Evolutionary conservation across 768 basidiomycete genomes (phyloP).

Genomic region (Cystobasidium ongulense): DNA sequence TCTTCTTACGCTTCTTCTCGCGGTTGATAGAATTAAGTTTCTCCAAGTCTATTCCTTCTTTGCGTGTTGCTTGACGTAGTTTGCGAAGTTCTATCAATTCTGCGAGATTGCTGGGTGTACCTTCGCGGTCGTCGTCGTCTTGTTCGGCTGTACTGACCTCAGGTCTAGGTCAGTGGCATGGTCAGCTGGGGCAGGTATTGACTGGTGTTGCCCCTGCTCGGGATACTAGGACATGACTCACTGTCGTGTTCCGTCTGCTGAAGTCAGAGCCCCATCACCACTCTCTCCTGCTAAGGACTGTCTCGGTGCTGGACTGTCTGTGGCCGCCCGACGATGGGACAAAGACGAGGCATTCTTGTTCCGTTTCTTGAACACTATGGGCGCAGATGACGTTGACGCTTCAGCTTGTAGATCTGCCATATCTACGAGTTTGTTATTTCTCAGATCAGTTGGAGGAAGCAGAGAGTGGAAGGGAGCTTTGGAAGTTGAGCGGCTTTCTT

Average conservation of each 20-base stretch:
- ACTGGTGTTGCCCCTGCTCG: too few species aligned
- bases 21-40: conserved; percentile 75
- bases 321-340: not conserved
- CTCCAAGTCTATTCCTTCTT: conserved; percentile 67
- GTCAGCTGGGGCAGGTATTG: not conserved
- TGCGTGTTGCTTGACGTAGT: conserved; percentile 58
- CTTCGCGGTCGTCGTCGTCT: conserved; percentile 26
- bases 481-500: too few species aligned
- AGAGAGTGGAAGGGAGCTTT: not conserved
- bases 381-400: not conserved
- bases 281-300: not conserved
- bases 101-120: conserved; percentile 48
- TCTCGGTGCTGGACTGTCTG: not conserved
- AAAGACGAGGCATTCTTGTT: conserved; percentile 10
- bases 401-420: not conserved
- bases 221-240: too few species aligned
- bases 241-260: not conserved
- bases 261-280: not conserved
- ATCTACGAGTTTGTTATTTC: not conserved
- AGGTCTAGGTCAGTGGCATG: not conserved
- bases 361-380: conserved; percentile 28
- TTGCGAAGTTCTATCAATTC: conserved; percentile 79
- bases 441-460: not conserved
- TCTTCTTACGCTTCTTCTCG: conserved; percentile 56
- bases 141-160: not conserved